A percentile compares a stretch with the other conserved stretches of the same genome.
Evolutionary conservation across 495 filamentous ascomycete species (phyloP).

Genomic region (Penicillium goetzii): DNA sequence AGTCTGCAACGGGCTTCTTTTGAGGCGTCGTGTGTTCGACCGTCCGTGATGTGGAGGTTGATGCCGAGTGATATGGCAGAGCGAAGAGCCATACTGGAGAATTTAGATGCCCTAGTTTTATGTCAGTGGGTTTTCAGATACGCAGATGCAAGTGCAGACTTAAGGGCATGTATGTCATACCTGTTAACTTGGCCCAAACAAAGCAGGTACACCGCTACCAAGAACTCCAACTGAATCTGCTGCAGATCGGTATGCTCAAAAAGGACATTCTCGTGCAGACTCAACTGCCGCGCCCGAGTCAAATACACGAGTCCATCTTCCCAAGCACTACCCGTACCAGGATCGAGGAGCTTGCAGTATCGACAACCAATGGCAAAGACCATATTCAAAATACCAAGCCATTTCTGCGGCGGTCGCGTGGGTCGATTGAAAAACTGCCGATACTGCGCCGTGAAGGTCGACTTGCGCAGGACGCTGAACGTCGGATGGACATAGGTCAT

Average conservation of each 20-base stretch:
- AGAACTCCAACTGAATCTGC: constrained; percentile 57
- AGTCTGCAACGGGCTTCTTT: constrained; percentile 63
- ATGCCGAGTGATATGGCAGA: constrained; percentile 62
- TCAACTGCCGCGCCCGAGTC: constrained; percentile 58
- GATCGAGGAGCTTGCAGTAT: constrained; percentile 48
- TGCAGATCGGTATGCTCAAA: constrained; percentile 62
- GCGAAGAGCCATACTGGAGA: constrained; percentile 61
- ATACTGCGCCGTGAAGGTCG: constrained; percentile 47
- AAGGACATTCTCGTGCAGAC: constrained; percentile 52
- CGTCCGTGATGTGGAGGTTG: constrained; percentile 60
- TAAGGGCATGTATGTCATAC: constrained; percentile 36
- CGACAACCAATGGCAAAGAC: constrained; percentile 64
- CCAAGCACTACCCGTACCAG: constrained; percentile 36
- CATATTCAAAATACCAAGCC: constrained; percentile 65
- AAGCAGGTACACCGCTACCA: constrained; percentile 64
- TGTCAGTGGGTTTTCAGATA: not conserved
- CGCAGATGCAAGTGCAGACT: too few relatives aligned
- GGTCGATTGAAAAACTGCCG: constrained; percentile 34
- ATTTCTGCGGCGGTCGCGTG: constrained; percentile 41
- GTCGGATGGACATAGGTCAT: constrained; percentile 59
- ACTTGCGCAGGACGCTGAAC: constrained; percentile 58
- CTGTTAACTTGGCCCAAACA: constrained; percentile 62
- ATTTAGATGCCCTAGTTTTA: constrained; percentile 59
- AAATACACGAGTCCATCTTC: constrained; percentile 61
- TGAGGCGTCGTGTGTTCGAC: constrained; percentile 48